Evolutionary conservation across 768 basidiomycete species (phyloP), one percentile per base, ranked within the genome.

Genomic region (Agaricus sinodeliciosus): DNA sequence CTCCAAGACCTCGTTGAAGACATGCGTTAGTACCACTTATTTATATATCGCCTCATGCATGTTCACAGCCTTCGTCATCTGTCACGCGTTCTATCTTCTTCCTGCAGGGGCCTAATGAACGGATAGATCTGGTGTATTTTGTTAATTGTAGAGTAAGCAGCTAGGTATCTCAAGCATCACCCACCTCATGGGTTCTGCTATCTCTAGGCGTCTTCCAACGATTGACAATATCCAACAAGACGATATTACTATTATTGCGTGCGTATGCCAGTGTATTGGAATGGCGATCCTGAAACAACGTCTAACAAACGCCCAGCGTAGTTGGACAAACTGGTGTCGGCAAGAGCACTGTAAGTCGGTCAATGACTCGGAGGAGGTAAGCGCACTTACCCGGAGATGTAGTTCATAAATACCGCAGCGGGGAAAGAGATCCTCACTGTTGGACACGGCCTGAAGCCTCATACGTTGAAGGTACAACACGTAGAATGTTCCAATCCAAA

Each of bases 401-500:
- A 59, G 58, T 59, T 59, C 40, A 59, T 59, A 25, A 59, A 59
- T 37, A 50, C 40, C 36, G 58, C 48, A 11, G 46, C 52, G 3
- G 48, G 48, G 4, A 19, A 31, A 3, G 25, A 51, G 8, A 52
- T 53, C 28, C 28, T 58, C 6, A 19, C 36, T 9, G 44, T 54
- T 37, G 37, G 39, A 1, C 48, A 56, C 41, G 25, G 48, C 4
- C 44, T 59, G 5, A 46, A 15, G 37, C 50, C 58, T 2, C 40
- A 45, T 34, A 39, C 48, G n/a, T 45, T n/a, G 12, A 48, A 54
- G 18, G 48, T 59, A 9, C 49, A 27, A 16, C 50, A 56, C 37
- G 39, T 54, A 4, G 55, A 36, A 48, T 59, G 58, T 13, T 9
- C 27, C 45, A 34, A 54, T 37, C 19, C 46, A 37, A 26, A 40